phyloP scores from a whole-genome alignment of 805 yeast genomes.

The Starmerella kuoi region DNA sequence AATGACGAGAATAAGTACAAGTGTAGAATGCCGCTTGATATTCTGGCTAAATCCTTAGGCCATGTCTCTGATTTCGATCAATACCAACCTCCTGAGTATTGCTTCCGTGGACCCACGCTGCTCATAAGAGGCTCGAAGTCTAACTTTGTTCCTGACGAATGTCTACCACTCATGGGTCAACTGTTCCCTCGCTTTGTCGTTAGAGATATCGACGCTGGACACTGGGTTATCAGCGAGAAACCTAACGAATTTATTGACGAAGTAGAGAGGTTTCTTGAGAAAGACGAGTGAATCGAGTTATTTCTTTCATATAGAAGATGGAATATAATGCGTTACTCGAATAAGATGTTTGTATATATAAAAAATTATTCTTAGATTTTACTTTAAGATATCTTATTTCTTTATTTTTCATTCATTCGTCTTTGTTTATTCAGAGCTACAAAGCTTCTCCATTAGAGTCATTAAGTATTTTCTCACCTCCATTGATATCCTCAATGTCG shows the following conservation, averaged over 20 bases:
- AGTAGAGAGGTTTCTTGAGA: slow-evolving; percentile 52
- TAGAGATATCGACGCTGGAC: slow-evolving; percentile 71
- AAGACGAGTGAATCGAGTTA: not conserved
- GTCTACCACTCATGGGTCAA: slow-evolving; percentile 54
- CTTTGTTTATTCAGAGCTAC: no score
- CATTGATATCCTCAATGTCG: no score
- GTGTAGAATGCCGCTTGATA: slow-evolving; percentile 58
- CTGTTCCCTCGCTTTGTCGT: slow-evolving; percentile 70
- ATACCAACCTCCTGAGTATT: slow-evolving; percentile 35
- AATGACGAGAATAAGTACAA: slow-evolving; percentile 30
- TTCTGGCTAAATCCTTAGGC: slow-evolving; percentile 54
- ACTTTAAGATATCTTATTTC: not conserved
- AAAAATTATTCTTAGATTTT: not conserved
- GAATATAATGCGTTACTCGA: no score
- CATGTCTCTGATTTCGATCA: slow-evolving; percentile 68
- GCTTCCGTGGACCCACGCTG: slow-evolving; percentile 61
- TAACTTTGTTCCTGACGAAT: slow-evolving; percentile 71
- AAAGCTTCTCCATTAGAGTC: no score
- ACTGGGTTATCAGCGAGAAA: slow-evolving; percentile 84
- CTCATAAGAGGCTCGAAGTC: slow-evolving; percentile 73
- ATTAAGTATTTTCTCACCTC: no score
- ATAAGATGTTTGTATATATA: not conserved
- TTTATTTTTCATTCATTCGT: no score
- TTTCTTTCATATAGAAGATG: not conserved
- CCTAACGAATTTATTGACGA: slow-evolving; percentile 60